Base-by-base conservation (phyloP, 257 asterid genomes). In the Solanum corneliomulleri region DNA sequence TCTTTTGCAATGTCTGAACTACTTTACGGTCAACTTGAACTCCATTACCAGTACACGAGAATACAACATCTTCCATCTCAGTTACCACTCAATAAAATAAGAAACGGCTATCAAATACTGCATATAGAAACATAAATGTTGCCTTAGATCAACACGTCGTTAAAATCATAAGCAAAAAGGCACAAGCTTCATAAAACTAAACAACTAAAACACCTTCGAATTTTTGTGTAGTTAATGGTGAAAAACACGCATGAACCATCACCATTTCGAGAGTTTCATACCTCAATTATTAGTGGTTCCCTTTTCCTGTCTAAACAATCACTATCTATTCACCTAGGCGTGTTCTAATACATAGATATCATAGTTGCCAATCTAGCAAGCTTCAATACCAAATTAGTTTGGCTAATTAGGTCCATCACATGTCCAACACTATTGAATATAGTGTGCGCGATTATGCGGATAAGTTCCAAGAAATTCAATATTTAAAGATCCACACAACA, bases 51-150 rank as follows among this genome's bases (percentile, higher is more conserved):
- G 86, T 80, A 7, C 85, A 80, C 5, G 89, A 87, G 86, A 88
- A 89, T 87, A 86, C 84, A 77, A 78, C 91, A 45, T 87, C 92
- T 37, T 90, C 93, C 93, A 91, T 91, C 84, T 89, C 87, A 27
- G 33, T 56, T 12, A 11, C 27, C 29, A 60, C 68, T 75, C 23
- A 82, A 85, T 66, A 45, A 75, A 81, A 75, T 41, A 62, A 88
- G 72, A 33, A 85, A 18, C 11, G 6, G 7, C 47, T 56, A 18
- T 37, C 44, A 83, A 71, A 56, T 83, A 27, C 89, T 86, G 86
- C 92, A 85, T 2, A 84, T 66, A 84, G 85, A 86, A 89, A 60
- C 33, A 47, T 44, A 75, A 75, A 37, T 64, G 85, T 69, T 41
- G 10, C 44, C 71, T 82, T 62, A 82, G 74, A 84, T 83, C 76